Evolutionary conservation across 2,329 filamentous ascomycete species (phyloP), one percentile per base, ranked within the genome.

Genomic region (Capronia coronata): DNA sequence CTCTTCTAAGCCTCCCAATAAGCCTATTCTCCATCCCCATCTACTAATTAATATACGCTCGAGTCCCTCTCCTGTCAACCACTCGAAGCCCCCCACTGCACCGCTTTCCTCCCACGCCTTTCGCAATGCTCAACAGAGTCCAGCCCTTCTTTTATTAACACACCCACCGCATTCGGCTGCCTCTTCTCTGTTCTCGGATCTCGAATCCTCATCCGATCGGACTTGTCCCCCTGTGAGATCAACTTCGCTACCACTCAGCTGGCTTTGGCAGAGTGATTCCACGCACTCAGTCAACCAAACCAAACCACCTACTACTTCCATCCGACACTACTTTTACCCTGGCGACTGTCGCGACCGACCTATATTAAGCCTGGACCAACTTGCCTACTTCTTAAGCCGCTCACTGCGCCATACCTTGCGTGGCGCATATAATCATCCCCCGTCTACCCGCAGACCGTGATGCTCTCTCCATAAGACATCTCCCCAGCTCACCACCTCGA

Each of bases 81-180:
- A 3, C 8, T 10, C 38, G 25, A 41, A 37, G 18, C 22, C 43
- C 48, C 48, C 48, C 46, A n/a, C n/a, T n/a, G n/a, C n/a, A n/a
- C n/a, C n/a, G n/a, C n/a, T n/a, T n/a, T n/a, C 48, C 48, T 43
- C 48, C 48, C 48, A 51, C 48, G 43, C 34, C 43, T 43, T 44
- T 41, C 19, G 9, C 5, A 7, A 37, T 13, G 21, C 43, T 42
- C 48, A 37, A 22, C 6, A 27, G 25, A 27, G 29, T 43, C n/a
- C 45, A 39, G 43, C 48, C 48, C 19, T 13, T 41, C n/a, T n/a
- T n/a, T n/a, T n/a, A n/a, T n/a, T n/a, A n/a, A n/a, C n/a, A n/a
- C n/a, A n/a, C n/a, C 8, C 29, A 18, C 7, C 2, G 5, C 19
- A 41, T 41, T 41, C 41, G 48, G 43, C 39, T 51, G 43, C 48